A percentile compares a stretch with the other conserved stretches of the same genome.
Evolutionary conservation across 495 filamentous ascomycete species (phyloP).

Genomic region (Trichocladium uniseriatum): DNA sequence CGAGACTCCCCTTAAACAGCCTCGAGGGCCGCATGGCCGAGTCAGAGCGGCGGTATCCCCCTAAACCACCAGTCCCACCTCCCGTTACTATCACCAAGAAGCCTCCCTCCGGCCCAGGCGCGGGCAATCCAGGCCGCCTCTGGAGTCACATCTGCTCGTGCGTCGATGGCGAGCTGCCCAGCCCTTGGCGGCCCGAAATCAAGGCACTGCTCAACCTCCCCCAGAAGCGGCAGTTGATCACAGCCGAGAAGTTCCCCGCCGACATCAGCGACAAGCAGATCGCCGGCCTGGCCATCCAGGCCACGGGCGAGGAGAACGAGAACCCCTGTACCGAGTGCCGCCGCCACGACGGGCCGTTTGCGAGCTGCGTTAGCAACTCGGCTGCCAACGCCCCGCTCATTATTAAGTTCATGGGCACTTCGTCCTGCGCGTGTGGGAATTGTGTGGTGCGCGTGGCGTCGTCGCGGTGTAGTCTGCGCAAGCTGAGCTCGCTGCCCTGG

Average conservation of each 20-base stretch:
- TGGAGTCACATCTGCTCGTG: conserved; percentile 1
- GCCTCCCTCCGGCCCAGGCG: not conserved
- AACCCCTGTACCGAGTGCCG: conserved; percentile 11
- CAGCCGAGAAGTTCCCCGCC: not conserved
- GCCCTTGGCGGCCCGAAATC: not conserved
- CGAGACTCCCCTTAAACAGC: not conserved
- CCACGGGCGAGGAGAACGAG: not conserved
- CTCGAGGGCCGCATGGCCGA: not conserved
- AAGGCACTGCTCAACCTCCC: not conserved
- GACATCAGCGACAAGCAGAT: not conserved
- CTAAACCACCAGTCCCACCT: too few species aligned
- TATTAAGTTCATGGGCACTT: not conserved
- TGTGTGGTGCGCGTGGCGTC: not conserved
- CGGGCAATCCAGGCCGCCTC: not conserved
- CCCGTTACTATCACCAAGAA: not conserved
- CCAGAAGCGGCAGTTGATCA: not conserved
- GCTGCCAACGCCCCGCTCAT: too few species aligned
- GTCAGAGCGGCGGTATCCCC: too few species aligned
- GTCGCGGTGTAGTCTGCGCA: conserved; percentile 6
- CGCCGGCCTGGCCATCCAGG: conserved; percentile 2
- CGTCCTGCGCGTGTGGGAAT: conserved; percentile 5
- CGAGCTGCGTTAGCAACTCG: not conserved
- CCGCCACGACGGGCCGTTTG: conserved; percentile 1
- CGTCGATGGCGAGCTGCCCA: not conserved
- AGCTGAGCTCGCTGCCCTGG: too few species aligned